A percentile compares a stretch with the other conserved stretches of the same genome.
phyloP scores from a whole-genome alignment of 805 yeast genomes.

The Starmerella scarabaei region DNA sequence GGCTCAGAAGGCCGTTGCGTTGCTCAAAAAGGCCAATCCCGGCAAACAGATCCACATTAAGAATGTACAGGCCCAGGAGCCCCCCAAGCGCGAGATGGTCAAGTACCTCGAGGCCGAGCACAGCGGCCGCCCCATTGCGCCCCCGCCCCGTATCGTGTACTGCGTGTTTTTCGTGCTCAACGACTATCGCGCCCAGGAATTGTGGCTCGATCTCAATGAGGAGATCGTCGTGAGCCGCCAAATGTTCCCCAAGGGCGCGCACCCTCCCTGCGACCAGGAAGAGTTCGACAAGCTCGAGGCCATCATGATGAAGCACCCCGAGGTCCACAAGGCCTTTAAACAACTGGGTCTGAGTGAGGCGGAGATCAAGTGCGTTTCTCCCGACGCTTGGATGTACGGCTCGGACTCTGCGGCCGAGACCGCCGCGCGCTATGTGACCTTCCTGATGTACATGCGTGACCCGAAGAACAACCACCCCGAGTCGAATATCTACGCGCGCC shows the following conservation, averaged over 20 bases:
- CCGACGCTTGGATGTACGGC: slow-evolving; percentile 61
- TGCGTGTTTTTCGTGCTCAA: slow-evolving; percentile 51
- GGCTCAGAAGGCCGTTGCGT: slow-evolving; percentile 22
- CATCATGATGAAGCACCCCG: slow-evolving; percentile 59
- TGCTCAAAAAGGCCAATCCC: slow-evolving; percentile 21
- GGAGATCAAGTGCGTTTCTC: slow-evolving; percentile 16
- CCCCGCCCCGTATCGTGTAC: slow-evolving; percentile 56
- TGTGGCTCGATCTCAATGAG: slow-evolving; percentile 51
- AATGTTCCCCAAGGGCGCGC: slow-evolving; percentile 44
- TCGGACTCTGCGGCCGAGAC: slow-evolving; percentile 41
- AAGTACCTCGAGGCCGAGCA: slow-evolving; percentile 57
- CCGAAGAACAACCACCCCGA: slow-evolving; percentile 35
- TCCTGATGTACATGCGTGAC: slow-evolving; percentile 64
- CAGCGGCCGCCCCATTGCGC: slow-evolving; percentile 34
- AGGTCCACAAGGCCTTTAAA: slow-evolving; percentile 72
- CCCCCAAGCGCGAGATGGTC: slow-evolving; percentile 63
- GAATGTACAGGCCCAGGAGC: slow-evolving; percentile 36
- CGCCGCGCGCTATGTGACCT: slow-evolving; percentile 38
- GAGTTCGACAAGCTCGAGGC: slow-evolving; percentile 15
- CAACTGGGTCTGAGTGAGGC: slow-evolving; percentile 46
- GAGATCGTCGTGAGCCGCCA: slow-evolving; percentile 49
- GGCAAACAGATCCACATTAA: slow-evolving; percentile 27
- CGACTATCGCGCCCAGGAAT: slow-evolving; percentile 45
- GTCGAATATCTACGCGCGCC: slow-evolving; percentile 52
- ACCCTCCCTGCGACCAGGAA: slow-evolving; percentile 61